Evolutionary conservation across 176 grass and related monocot genomes (phyloP).

Genomic region (Triticum timopheevii): DNA sequence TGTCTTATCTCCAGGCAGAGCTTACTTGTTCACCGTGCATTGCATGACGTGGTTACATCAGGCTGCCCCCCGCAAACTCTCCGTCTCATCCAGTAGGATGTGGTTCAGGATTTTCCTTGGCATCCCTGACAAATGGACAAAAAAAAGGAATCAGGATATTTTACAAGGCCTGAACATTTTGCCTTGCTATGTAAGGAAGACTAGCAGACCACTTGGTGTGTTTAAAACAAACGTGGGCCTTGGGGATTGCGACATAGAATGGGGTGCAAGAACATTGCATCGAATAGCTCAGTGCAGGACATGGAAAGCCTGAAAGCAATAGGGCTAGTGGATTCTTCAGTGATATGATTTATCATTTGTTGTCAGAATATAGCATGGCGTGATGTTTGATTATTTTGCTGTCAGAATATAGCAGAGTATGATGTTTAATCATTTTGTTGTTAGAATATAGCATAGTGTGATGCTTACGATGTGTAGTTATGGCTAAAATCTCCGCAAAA

Average conservation of each 20-base stretch:
- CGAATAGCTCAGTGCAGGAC: background rate
- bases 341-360: background rate
- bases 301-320: background rate
- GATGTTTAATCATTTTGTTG: background rate
- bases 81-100: background rate
- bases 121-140: slow-evolving; percentile 9
- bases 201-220: background rate
- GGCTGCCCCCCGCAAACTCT: background rate
- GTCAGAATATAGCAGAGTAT: background rate
- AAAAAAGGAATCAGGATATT: slow-evolving; percentile 5
- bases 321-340: background rate
- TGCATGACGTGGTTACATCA: background rate
- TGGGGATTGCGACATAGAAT: background rate
- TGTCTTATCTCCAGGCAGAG: slow-evolving; percentile 21
- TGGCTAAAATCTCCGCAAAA: no score
- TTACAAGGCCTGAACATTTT: background rate
- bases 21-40: background rate
- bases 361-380: background rate
- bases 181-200: background rate
- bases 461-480: background rate
- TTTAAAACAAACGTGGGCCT: background rate
- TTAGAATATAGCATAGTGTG: background rate
- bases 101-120: slow-evolving; percentile 11
- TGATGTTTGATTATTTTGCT: background rate
- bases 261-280: slow-evolving; percentile 26